Conservation (phyloP, 805 yeast genomes). For the Metschnikowia amazonensis region DNA sequence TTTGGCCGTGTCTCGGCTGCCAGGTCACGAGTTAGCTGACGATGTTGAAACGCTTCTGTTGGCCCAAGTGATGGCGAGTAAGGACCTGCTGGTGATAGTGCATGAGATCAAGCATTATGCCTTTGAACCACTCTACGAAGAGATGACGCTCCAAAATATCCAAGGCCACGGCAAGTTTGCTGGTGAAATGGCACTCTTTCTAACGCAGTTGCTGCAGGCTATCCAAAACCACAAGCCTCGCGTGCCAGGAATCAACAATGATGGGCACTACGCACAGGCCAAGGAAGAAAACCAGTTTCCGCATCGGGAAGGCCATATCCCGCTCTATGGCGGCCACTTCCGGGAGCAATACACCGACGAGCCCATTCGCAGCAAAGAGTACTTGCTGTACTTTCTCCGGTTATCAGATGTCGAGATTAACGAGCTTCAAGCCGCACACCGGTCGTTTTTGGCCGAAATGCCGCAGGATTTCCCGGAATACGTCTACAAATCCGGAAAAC, state of each 20-base stretch:
- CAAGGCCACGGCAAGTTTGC: constrained; percentile 13
- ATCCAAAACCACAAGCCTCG: constrained; percentile 24
- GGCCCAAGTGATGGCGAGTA: not conserved
- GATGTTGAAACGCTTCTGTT: constrained; percentile 9
- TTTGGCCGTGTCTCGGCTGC: constrained; percentile 10
- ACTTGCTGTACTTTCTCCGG: constrained; percentile 22
- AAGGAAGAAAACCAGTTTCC: constrained; percentile 17
- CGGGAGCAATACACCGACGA: constrained; percentile 31
- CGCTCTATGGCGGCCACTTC: constrained; percentile 33
- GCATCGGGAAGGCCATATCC: constrained; percentile 25
- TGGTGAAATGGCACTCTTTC: constrained; percentile 18
- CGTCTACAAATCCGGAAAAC: constrained; percentile 18
- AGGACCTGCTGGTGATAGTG: not conserved
- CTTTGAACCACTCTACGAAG: too few relatives aligned
- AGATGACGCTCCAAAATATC: not conserved
- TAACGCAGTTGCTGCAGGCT: constrained; percentile 18
- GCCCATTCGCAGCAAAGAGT: constrained; percentile 26
- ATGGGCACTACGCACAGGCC: constrained; percentile 25
- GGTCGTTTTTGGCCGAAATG: constrained; percentile 20
- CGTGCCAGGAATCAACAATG: constrained; percentile 22
- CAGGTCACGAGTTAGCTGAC: constrained; percentile 7
- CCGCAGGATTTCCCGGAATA: constrained; percentile 22
- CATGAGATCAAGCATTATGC: constrained; percentile 7
- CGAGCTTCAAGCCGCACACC: constrained; percentile 22
- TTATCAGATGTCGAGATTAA: constrained; percentile 19